Percentiles rank a stretch among this genome's conserved stretches.
Evolutionary conservation across 371 early-diverging fungal genomes (phyloP).

Genomic region (Mucor piriformis): DNA sequence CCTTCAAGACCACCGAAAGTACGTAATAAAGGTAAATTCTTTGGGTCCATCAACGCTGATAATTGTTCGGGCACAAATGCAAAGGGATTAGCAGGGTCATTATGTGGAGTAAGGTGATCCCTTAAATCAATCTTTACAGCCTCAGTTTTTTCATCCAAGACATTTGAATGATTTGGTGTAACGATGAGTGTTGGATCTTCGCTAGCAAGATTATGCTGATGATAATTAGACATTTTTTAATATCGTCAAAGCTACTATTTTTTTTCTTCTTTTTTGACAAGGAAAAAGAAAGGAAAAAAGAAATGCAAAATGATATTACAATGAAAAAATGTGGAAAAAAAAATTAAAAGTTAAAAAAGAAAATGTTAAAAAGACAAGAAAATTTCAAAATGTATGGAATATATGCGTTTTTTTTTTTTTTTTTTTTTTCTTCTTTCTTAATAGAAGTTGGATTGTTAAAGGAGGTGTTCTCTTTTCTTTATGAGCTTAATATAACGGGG

Average conservation of each 20-base stretch:
- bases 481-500: slow-evolving; percentile 3
- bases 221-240: slow-evolving; percentile 9
- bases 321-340: neutral
- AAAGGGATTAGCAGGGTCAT: slow-evolving; percentile 54
- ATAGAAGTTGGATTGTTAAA: slow-evolving; percentile 4
- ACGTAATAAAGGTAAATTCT: slow-evolving; percentile 51
- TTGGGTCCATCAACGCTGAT: slow-evolving; percentile 59
- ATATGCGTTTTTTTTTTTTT: slow-evolving; percentile 10
- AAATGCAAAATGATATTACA: slow-evolving; percentile 3
- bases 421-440: slow-evolving; percentile 1
- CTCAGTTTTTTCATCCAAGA: slow-evolving; percentile 19
- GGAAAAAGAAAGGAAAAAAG: slow-evolving; percentile 2
- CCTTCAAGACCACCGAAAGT: slow-evolving; percentile 54
- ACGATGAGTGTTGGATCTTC: slow-evolving; percentile 32
- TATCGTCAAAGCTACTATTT: neutral
- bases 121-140: slow-evolving; percentile 27
- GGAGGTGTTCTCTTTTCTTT: slow-evolving; percentile 5
- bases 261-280: neutral
- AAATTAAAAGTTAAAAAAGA: neutral
- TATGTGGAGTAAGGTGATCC: slow-evolving; percentile 36
- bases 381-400: slow-evolving; percentile 5
- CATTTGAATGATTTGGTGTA: slow-evolving; percentile 15
- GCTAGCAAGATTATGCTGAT: slow-evolving; percentile 13
- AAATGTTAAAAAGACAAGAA: slow-evolving; percentile 4
- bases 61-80: slow-evolving; percentile 56